Conservation (phyloP, 495 filamentous ascomycete species). For the Aspergillus biplanus region DNA sequence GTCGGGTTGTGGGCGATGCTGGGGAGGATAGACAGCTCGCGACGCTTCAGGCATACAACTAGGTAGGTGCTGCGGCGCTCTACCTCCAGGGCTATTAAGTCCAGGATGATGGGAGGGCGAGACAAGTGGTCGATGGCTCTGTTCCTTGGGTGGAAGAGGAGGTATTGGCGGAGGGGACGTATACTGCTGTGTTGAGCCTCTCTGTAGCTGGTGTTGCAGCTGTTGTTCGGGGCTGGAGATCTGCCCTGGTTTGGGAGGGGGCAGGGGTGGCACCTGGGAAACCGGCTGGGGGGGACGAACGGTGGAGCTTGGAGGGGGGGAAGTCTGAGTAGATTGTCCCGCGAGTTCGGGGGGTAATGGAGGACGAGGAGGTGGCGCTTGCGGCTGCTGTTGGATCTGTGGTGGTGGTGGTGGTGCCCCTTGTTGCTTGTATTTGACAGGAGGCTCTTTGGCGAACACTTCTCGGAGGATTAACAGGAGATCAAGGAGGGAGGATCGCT, state of each 20-base stretch:
- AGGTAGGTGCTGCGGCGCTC: conserved; percentile 25
- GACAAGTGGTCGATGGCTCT: conserved; percentile 27
- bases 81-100: conserved; percentile 16
- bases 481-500: conserved; percentile 83
- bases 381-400: conserved; percentile 45
- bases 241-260: conserved; percentile 40
- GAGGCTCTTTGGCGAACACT: conserved; percentile 92
- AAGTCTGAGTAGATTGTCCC: conserved; percentile 25
- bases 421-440: conserved; percentile 75
- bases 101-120: conserved; percentile 15
- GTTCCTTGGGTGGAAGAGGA: conserved; percentile 46
- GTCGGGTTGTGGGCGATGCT: conserved; percentile 16
- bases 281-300: conserved; percentile 13
- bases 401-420: conserved; percentile 39
- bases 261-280: conserved; percentile 39
- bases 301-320: conserved; percentile 6
- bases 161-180: conserved; percentile 41
- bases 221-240: conserved; percentile 13
- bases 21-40: neutral
- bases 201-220: conserved; percentile 25
- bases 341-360: conserved; percentile 69
- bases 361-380: conserved; percentile 63
- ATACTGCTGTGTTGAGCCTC: conserved; percentile 32
- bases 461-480: conserved; percentile 82
- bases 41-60: conserved; percentile 4